Evolutionary conservation across 208 protist species (phyloP).

Genomic region (Porcisia deanei): DNA sequence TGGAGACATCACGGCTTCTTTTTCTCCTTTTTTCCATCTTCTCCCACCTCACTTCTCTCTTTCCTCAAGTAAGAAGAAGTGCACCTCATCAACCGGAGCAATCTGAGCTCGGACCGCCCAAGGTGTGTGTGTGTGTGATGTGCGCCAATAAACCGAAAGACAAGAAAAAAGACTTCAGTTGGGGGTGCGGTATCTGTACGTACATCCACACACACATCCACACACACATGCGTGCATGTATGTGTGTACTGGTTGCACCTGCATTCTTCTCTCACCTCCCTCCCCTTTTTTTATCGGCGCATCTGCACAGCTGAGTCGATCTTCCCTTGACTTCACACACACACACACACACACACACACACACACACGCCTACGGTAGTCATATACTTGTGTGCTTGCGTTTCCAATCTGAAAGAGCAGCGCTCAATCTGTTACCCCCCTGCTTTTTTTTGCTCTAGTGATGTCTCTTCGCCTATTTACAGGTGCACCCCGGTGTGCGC

Average conservation of each 20-base stretch:
- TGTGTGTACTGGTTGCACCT: not conserved
- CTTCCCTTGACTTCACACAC: not conserved
- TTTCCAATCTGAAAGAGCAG: not conserved
- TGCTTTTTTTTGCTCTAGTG: not conserved
- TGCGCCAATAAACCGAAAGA: not conserved
- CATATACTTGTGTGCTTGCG: not conserved
- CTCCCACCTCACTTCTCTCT: no score
- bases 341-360: constrained; percentile 11
- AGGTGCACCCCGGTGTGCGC: not conserved
- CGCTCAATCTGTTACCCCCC: not conserved
- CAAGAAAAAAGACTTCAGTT: not conserved
- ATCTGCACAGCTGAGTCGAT: not conserved
- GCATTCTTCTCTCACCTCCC: not conserved
- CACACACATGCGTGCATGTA: no score
- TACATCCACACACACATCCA: no score
- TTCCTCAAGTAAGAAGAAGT: not conserved
- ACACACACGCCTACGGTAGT: not conserved
- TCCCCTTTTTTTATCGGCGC: not conserved
- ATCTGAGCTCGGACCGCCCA: not conserved
- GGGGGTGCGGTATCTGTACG: not conserved
- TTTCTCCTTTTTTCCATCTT: no score
- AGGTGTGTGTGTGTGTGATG: not conserved
- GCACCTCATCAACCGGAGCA: not conserved
- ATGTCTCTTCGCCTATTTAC: constrained; percentile 5
- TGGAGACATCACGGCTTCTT: no score